Evolutionary conservation across 345 rosid genomes (phyloP).

Genomic region (Leavenworthia alabamica): DNA sequence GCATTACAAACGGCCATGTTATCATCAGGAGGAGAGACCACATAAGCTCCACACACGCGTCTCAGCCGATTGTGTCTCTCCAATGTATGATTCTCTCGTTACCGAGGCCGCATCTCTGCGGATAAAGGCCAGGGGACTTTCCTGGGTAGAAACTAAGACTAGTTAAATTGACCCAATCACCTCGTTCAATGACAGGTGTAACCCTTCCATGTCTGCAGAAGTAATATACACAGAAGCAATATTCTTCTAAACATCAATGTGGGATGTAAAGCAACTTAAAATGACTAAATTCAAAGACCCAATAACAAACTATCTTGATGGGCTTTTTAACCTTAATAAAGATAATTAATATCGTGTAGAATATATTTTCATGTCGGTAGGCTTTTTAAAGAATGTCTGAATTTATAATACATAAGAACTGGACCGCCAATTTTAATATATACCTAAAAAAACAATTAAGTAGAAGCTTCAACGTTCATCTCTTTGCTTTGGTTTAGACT

Average conservation of each 20-base stretch:
- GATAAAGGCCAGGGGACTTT: constrained; percentile 23
- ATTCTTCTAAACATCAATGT: neutral
- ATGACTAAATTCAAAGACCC: too few species aligned
- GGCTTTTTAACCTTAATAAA: too few species aligned
- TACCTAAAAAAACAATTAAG: neutral
- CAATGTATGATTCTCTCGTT: too few species aligned
- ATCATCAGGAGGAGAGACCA: too few species aligned
- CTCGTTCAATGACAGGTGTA: neutral
- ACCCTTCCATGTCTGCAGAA: rapidly evolving
- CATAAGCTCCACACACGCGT: too few species aligned
- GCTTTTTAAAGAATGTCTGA: constrained; percentile 1
- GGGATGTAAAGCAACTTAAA: too few species aligned
- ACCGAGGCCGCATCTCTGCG: constrained; percentile 19
- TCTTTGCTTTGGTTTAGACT: constrained; percentile 46
- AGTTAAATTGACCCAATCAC: neutral
- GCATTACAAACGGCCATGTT: too few species aligned
- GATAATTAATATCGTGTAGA: too few species aligned
- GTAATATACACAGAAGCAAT: neutral
- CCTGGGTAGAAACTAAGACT: constrained; percentile 13
- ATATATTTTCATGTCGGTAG: constrained; percentile 6
- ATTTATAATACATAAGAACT: constrained; percentile 9
- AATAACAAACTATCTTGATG: too few species aligned
- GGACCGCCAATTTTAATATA: constrained; percentile 16
- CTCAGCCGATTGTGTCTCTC: too few species aligned
- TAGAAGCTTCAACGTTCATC: too few species aligned